Conservation (phyloP, 106 monocot species). For the Dendrobium catenatum region DNA sequence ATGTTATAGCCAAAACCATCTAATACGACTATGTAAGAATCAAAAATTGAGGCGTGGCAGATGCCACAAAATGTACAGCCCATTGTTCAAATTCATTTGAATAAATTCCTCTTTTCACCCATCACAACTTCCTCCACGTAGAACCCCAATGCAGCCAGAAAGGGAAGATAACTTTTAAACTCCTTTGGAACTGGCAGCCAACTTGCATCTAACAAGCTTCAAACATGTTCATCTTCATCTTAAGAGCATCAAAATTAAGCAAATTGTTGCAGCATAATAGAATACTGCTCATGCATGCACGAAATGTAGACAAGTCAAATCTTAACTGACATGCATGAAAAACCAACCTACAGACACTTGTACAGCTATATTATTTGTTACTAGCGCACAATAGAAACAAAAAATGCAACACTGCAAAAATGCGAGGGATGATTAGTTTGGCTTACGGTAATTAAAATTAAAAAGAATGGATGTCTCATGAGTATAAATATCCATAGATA, state of each 20-base stretch:
- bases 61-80: neutral
- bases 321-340: no score
- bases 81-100: neutral
- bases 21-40: neutral
- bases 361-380: neutral
- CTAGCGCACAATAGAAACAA: neutral
- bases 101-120: neutral
- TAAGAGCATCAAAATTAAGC: neutral
- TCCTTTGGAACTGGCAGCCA: neutral
- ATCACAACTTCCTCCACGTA: no score
- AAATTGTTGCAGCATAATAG: neutral
- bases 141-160: no score
- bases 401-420: neutral
- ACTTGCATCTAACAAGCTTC: neutral
- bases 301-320: neutral
- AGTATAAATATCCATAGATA: neutral
- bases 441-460: neutral
- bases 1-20: neutral
- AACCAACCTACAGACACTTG: neutral
- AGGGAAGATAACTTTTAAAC: neutral
- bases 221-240: neutral
- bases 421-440: neutral
- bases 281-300: neutral
- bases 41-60: neutral
- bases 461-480: neutral